These are phyloP conservation scores for Candida pseudofarinosa DNA, from an alignment of 805 yeast genomes.

Conservation along the genomic window DNA sequence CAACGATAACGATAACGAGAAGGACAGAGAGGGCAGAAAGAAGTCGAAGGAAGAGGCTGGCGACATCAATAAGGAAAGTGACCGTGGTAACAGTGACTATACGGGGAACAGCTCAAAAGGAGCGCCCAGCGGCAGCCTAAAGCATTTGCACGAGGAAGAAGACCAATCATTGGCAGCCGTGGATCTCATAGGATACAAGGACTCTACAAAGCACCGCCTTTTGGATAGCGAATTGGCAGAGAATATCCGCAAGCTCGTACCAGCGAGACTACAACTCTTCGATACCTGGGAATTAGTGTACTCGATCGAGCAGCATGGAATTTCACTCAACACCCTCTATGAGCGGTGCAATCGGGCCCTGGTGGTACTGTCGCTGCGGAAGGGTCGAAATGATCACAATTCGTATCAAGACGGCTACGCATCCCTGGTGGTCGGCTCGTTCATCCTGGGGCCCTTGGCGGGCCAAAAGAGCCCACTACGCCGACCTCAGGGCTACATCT, in stretches of 20 bases:
- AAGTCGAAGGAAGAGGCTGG: no score
- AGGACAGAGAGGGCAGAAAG: neutral
- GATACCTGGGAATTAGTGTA: conserved; percentile 76
- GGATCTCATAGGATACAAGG: conserved; percentile 61
- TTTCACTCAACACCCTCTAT: conserved; percentile 78
- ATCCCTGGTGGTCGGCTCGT: conserved; percentile 28
- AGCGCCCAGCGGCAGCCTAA: no score
- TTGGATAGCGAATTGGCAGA: conserved; percentile 64
- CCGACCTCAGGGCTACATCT: conserved; percentile 62
- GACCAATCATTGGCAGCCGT: no score
- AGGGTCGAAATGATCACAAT: neutral
- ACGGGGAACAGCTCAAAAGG: no score
- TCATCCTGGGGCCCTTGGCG: conserved; percentile 20
- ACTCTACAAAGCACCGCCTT: conserved; percentile 54
- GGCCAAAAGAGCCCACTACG: conserved; percentile 15
- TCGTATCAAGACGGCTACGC: conserved; percentile 31
- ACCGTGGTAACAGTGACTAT: no score
- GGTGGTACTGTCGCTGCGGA: neutral
- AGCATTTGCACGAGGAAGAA: no score
- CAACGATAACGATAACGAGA: neutral
- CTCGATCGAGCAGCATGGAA: conserved; percentile 90
- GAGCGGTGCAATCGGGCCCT: conserved; percentile 12
- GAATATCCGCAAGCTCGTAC: conserved; percentile 68
- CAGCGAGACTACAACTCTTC: conserved; percentile 72
- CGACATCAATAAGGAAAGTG: no score